Conservation (phyloP, 495 filamentous ascomycete species). For the Aspergillus affinis region DNA sequence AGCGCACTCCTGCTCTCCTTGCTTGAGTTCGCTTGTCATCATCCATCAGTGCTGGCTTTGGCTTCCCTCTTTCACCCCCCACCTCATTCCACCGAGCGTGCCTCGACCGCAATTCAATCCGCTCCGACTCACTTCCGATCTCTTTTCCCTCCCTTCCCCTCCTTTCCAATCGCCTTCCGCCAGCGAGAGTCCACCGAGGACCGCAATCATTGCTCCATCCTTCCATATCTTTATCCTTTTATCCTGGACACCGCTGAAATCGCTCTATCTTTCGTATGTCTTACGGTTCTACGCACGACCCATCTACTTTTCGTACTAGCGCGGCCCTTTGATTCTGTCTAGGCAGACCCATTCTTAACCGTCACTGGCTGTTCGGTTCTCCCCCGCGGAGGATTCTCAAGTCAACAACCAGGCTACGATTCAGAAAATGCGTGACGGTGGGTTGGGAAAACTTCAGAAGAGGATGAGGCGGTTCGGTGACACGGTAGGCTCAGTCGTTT, state of each 20-base stretch:
- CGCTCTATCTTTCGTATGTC: not conserved
- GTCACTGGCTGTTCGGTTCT: not conserved
- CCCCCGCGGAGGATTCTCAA: not conserved
- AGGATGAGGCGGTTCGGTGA: slow-evolving; percentile 44
- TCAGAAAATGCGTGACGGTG: slow-evolving; percentile 39
- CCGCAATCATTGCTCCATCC: not conserved
- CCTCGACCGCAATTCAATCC: not conserved
- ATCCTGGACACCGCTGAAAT: not conserved
- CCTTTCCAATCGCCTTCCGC: not conserved
- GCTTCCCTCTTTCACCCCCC: not conserved
- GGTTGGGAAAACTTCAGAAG: slow-evolving; percentile 42
- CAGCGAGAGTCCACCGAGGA: not conserved
- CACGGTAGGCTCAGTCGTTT: slow-evolving; percentile 28
- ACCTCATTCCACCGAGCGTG: not conserved
- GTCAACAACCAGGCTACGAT: not conserved
- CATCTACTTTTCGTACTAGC: not conserved
- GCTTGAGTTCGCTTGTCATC: not conserved
- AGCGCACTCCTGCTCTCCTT: not conserved
- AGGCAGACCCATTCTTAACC: not conserved
- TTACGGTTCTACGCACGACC: not conserved
- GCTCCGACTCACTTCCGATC: not conserved
- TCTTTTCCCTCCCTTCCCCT: not conserved
- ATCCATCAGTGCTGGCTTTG: not conserved
- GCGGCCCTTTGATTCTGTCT: not conserved
- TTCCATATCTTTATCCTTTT: not conserved